Evolutionary conservation across 2,329 filamentous ascomycete genomes (phyloP).

Genomic region (Penicillium hordei): DNA sequence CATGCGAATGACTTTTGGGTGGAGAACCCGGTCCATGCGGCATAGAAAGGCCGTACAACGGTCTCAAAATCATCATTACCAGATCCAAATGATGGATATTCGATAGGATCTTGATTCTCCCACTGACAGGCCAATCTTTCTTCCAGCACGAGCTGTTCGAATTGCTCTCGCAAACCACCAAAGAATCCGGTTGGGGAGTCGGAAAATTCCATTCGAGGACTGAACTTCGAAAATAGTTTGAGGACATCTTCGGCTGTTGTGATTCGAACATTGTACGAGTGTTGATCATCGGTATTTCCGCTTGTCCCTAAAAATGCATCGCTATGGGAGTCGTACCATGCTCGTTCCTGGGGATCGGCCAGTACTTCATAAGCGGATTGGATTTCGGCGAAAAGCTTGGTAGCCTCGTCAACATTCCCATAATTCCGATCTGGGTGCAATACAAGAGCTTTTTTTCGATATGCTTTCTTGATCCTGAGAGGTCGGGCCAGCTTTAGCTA

Average conservation of each 20-base stretch:
- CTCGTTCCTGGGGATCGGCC: slow-evolving; percentile 89
- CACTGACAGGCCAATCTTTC: slow-evolving; percentile 73
- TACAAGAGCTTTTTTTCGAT: slow-evolving; percentile 85
- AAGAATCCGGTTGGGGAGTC: slow-evolving; percentile 83
- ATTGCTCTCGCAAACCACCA: slow-evolving; percentile 72
- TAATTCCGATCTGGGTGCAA: slow-evolving; percentile 94
- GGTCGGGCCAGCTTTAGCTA: slow-evolving; percentile 5
- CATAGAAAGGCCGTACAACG: slow-evolving; percentile 78
- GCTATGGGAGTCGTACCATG: slow-evolving; percentile 96
- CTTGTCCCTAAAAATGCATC: slow-evolving; percentile 75
- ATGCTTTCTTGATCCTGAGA: slow-evolving; percentile 83
- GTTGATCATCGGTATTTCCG: slow-evolving; percentile 50
- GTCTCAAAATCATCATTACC: slow-evolving; percentile 73
- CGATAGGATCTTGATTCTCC: slow-evolving; percentile 59
- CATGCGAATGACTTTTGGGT: slow-evolving; percentile 86
- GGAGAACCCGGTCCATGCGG: slow-evolving; percentile 74
- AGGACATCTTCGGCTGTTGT: slow-evolving; percentile 80
- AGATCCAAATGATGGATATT: slow-evolving; percentile 81
- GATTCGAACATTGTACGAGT: slow-evolving; percentile 68
- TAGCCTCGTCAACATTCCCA: slow-evolving; percentile 79
- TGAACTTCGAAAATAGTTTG: slow-evolving; percentile 76
- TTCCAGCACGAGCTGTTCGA: slow-evolving; percentile 76
- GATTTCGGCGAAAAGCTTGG: slow-evolving; percentile 82
- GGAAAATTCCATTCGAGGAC: slow-evolving; percentile 72
- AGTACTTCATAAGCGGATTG: slow-evolving; percentile 95